Evolutionary conservation across 176 grass and related monocot species (phyloP).

Genomic region (Oryza nivara): DNA sequence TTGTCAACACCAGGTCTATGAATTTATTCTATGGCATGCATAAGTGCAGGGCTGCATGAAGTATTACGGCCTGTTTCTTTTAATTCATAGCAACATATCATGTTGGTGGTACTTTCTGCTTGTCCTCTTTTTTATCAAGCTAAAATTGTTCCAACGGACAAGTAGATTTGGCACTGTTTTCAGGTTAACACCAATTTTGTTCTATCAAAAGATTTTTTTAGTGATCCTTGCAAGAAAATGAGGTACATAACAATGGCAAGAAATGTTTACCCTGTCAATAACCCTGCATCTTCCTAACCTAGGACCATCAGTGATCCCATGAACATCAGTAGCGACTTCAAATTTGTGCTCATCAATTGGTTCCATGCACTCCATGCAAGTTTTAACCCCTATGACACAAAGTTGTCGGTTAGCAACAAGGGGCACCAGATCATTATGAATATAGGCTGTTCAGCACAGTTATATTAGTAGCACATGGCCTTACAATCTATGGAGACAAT

Average conservation of each 20-base stretch:
- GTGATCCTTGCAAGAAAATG: background rate
- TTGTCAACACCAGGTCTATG: background rate
- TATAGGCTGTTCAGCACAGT: background rate
- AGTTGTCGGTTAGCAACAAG: slow-evolving; percentile 33
- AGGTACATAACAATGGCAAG: background rate
- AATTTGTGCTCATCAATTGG: slow-evolving; percentile 62
- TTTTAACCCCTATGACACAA: slow-evolving; percentile 65
- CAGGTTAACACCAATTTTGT: background rate
- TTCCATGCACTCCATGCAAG: slow-evolving; percentile 67
- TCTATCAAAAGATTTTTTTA: background rate
- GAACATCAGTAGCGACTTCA: slow-evolving; percentile 69
- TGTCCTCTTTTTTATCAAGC: background rate
- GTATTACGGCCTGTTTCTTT: background rate
- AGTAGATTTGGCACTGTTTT: background rate
- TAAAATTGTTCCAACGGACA: background rate
- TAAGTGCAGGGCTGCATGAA: background rate
- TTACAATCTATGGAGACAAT: slow-evolving; percentile 83
- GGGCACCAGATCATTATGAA: background rate
- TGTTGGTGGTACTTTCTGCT: background rate
- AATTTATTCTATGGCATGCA: background rate
- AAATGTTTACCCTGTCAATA: slow-evolving; percentile 56
- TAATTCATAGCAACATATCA: background rate
- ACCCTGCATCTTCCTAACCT: slow-evolving; percentile 67
- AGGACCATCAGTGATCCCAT: slow-evolving; percentile 66
- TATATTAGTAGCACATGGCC: background rate